Evolutionary conservation across 768 basidiomycete genomes (phyloP).

Genomic region (Tricholoma matsutake): DNA sequence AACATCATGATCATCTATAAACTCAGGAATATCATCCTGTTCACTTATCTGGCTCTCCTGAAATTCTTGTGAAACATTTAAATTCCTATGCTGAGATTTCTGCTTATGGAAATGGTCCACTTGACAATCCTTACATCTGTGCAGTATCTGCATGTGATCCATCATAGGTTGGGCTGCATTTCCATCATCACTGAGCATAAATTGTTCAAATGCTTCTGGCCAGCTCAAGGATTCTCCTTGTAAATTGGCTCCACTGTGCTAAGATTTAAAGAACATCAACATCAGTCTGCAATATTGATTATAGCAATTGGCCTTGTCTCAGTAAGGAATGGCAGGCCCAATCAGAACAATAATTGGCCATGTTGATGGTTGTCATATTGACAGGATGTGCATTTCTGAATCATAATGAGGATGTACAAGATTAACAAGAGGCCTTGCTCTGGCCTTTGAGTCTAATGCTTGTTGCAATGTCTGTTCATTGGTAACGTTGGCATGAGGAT

Average conservation of each 20-base stretch:
- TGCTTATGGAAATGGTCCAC: slow-evolving; percentile 17
- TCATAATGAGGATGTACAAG: background rate
- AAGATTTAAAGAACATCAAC: too few relatives aligned
- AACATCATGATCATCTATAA: slow-evolving; percentile 33
- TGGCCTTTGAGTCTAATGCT: background rate
- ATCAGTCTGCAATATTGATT: background rate
- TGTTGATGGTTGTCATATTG: background rate
- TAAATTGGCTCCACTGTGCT: too few relatives aligned
- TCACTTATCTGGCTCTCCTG: background rate
- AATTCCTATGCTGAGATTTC: slow-evolving; percentile 29
- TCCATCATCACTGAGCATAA: too few relatives aligned
- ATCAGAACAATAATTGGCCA: background rate
- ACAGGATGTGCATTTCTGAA: background rate
- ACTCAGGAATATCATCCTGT: slow-evolving; percentile 34
- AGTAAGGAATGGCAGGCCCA: background rate
- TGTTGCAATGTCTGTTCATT: background rate
- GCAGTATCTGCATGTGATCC: background rate
- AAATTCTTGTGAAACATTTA: background rate
- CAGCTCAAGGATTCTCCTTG: background rate
- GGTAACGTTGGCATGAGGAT: background rate
- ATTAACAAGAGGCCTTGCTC: background rate
- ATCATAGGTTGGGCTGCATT: background rate
- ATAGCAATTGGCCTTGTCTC: background rate
- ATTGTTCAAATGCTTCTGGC: too few relatives aligned
- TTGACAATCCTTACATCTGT: background rate